These are phyloP conservation scores for Diaporthe humulicola DNA, from an alignment of 2,329 filamentous ascomycete genomes.

Conservation along the genomic window DNA sequence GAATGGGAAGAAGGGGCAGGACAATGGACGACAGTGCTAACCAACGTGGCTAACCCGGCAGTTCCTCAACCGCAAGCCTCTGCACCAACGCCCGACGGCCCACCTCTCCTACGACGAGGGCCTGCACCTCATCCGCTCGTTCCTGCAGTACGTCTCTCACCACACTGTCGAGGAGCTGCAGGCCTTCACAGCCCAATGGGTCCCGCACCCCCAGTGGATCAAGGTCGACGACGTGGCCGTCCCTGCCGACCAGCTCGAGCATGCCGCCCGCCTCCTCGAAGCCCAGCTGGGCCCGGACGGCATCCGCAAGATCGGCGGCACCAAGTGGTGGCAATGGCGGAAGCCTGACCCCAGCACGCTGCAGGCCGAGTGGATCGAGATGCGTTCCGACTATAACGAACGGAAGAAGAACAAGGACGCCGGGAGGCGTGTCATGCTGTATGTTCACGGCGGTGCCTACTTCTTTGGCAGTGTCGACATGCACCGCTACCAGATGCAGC, in stretches of 20 bases:
- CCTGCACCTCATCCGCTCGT: constrained; percentile 86
- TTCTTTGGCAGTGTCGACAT: constrained; percentile 97
- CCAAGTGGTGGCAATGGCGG: constrained; percentile 92
- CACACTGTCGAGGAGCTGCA: constrained; percentile 96
- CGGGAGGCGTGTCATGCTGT: constrained; percentile 86
- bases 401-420: constrained; percentile 72
- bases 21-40: background rate
- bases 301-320: constrained; percentile 81
- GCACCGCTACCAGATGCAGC: constrained; percentile 97
- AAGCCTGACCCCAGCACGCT: constrained; percentile 71
- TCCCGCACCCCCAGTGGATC: constrained; percentile 90
- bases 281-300: constrained; percentile 84
- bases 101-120: constrained; percentile 97
- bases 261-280: constrained; percentile 76
- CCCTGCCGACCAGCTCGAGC: constrained; percentile 70
- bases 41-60: constrained; percentile 51
- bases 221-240: constrained; percentile 80
- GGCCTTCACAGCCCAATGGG: constrained; percentile 90
- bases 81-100: constrained; percentile 84
- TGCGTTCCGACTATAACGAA: constrained; percentile 84
- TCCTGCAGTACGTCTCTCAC: constrained; percentile 86
- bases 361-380: constrained; percentile 95
- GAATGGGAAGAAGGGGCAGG: background rate
- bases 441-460: constrained; percentile 94
- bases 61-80: constrained; percentile 85